These are phyloP conservation scores for Diospyros kaki DNA, from an alignment of 148 eudicot species.

Conservation along the genomic window DNA sequence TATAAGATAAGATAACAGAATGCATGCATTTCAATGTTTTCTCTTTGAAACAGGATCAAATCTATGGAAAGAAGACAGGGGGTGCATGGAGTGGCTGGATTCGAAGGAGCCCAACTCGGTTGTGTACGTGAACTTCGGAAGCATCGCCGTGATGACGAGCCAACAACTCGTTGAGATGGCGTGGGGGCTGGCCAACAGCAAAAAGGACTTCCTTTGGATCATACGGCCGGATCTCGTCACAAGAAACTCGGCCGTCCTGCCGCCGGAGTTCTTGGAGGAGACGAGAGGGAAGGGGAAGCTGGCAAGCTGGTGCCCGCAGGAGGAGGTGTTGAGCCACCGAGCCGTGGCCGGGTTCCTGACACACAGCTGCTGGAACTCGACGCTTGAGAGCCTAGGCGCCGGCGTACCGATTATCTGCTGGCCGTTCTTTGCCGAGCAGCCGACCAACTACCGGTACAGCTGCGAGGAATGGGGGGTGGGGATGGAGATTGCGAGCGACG, in stretches of 20 bases:
- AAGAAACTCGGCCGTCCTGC: conserved; percentile 32
- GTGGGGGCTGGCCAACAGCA: conserved; percentile 66
- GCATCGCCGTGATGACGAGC: conserved; percentile 37
- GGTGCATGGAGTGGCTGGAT: conserved; percentile 50
- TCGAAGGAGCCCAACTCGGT: conserved; percentile 36
- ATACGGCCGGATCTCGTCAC: conserved; percentile 52
- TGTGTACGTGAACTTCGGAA: conserved; percentile 49
- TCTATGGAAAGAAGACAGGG: conserved; percentile 48
- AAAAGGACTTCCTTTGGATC: conserved; percentile 49
- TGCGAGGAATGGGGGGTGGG: conserved; percentile 34
- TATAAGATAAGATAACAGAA: too few species aligned
- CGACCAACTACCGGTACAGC: conserved; percentile 24
- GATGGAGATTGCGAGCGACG: conserved; percentile 27
- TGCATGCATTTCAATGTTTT: too few species aligned
- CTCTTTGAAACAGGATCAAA: conserved; percentile 18
- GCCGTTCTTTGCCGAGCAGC: conserved; percentile 39
- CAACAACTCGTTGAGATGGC: conserved; percentile 49
- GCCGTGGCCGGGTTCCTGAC: conserved; percentile 44
- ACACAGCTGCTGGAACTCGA: conserved; percentile 38
- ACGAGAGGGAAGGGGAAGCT: conserved; percentile 36
- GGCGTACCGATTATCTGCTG: conserved; percentile 33
- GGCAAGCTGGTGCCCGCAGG: conserved; percentile 54
- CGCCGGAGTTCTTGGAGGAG: conserved; percentile 36
- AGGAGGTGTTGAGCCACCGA: conserved; percentile 30
- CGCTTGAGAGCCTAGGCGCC: conserved; percentile 14